Evolutionary conservation across 495 filamentous ascomycete genomes (phyloP), one percentile per base, ranked within the genome.

Genomic region (Pyrenopolyporus hunteri): DNA sequence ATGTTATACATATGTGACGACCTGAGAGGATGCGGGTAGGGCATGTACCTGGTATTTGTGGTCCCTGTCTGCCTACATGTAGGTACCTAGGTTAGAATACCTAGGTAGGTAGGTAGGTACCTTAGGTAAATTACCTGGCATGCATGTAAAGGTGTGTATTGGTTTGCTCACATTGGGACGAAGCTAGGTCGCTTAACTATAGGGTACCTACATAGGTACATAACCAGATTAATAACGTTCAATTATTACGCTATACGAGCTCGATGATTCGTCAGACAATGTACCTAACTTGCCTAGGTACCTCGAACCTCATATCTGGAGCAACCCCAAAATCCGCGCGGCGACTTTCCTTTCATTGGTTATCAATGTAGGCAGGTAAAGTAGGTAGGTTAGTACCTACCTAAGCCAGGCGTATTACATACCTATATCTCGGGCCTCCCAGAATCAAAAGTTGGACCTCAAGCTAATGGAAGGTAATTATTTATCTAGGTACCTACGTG

Each of bases 131-230:
- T 25, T 54, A 16, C 31, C 31, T 33, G 13, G 16, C 31, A 0
- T 35, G 7, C 31, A 43, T 43, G 20, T 43, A 22, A 19, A 46
- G 42, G 42, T 53, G n/a, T 26, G 46, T 16, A 45, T 28, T 45
- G 19, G 37, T 45, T 56, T 46, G 40, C 37, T 40, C 14, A 43
- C 32, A 40, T 49, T 48, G 55, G 31, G 35, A 55, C 43, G 28
- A 37, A 49, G 36, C 50, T 49, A 50, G 44, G 28, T 28, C 33
- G 25, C 29, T 44, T 55, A 55, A 62, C 32, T 29, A n/a, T 62
- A 62, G 50, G 52, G 52, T 63, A 63, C 59, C 59, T 63, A 63
- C 59, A 63, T 63, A 45, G 52, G 52, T 63, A 63, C 59, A 52
- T 63, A 63, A 52, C 57, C 57, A 45, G 36, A 40, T 19, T 40